Percentiles rank a stretch among this genome's conserved stretches.
Conservation (phyloP, 306 rosid genomes). For the Vicia sativa region DNA sequence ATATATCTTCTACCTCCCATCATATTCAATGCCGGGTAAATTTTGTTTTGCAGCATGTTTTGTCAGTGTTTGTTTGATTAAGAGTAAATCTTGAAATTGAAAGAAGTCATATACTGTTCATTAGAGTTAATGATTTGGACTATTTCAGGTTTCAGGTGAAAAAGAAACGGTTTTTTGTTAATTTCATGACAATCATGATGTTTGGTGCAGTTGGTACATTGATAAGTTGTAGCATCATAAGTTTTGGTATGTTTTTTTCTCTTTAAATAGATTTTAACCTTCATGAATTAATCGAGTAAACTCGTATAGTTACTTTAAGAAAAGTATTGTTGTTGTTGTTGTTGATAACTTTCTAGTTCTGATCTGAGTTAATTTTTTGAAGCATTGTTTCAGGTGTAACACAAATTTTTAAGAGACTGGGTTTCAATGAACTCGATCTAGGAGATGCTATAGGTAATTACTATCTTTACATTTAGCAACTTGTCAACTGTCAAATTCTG, state of each 20-base stretch:
- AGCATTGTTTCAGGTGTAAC: constrained; percentile 69
- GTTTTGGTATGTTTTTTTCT: constrained; percentile 61
- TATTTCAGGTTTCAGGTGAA: constrained; percentile 93
- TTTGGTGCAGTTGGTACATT: constrained; percentile 96
- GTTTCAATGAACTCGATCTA: constrained; percentile 65
- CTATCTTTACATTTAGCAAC: constrained; percentile 10
- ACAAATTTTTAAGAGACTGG: constrained; percentile 68
- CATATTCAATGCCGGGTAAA: constrained; percentile 95
- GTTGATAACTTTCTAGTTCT: constrained; percentile 9
- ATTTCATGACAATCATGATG: constrained; percentile 77
- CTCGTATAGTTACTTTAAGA: background rate
- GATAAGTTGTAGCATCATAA: constrained; percentile 72
- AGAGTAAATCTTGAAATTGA: background rate
- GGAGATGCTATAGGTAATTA: constrained; percentile 78
- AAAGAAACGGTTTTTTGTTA: constrained; percentile 92
- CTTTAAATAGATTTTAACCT: constrained; percentile 16
- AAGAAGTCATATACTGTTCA: no score
- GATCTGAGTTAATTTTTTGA: constrained; percentile 46
- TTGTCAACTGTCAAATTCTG: constrained; percentile 27
- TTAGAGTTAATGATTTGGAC: no score
- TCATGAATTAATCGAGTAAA: background rate
- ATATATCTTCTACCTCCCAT: constrained; percentile 97
- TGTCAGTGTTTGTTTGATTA: constrained; percentile 26
- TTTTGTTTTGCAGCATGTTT: background rate
- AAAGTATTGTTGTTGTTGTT: background rate